Percentiles rank a stretch among this genome's conserved stretches.
Evolutionary conservation across 2,329 filamentous ascomycete species (phyloP).

Genomic region (Colletotrichum camelliae): DNA sequence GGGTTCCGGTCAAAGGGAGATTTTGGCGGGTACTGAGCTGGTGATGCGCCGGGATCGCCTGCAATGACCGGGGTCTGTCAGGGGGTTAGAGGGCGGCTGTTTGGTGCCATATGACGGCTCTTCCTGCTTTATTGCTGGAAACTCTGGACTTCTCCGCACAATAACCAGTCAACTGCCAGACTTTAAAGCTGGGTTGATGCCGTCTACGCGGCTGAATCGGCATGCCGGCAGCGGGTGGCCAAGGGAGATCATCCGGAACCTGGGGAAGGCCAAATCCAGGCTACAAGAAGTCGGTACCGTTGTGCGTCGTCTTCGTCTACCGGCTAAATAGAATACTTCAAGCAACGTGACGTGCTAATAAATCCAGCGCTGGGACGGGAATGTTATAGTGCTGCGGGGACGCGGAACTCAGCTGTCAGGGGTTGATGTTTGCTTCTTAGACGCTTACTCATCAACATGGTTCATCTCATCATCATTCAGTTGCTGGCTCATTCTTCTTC

Average conservation of each 20-base stretch:
- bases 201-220: neutral
- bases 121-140: neutral
- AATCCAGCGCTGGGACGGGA: neutral
- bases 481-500: neutral
- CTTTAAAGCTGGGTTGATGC: neutral
- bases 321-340: constrained; percentile 4
- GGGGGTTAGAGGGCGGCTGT: neutral
- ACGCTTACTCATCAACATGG: neutral
- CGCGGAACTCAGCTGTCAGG: neutral
- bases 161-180: neutral
- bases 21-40: neutral
- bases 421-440: neutral
- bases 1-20: constrained; percentile 9
- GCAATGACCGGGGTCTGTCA: neutral
- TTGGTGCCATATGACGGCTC: neutral
- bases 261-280: neutral
- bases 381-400: neutral
- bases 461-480: neutral
- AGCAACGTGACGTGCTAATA: neutral
- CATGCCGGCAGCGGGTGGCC: neutral
- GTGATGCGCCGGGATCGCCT: neutral
- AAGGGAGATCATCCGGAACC: neutral
- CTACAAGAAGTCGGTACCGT: neutral
- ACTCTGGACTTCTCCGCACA: neutral
- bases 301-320: neutral